Conservation (phyloP, 331 rosid species). For the Acacia concinna region DNA sequence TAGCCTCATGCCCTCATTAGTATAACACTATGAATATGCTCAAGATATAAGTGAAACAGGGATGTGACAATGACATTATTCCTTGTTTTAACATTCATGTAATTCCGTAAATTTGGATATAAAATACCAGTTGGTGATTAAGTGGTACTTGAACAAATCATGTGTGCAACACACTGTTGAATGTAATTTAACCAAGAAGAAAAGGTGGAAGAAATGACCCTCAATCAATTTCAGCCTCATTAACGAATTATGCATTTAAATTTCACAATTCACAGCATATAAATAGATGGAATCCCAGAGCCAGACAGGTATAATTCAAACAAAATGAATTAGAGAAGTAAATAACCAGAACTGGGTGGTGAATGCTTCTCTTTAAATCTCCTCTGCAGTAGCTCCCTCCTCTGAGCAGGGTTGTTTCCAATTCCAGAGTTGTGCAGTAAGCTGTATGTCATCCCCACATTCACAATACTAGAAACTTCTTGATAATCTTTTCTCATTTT, state of each 20-base stretch:
- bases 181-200: neutral
- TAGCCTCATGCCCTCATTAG: neutral
- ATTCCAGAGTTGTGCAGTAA: conserved; percentile 73
- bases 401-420: conserved; percentile 62
- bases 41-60: neutral
- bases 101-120: neutral
- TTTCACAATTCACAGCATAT: neutral
- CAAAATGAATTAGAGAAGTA: conserved; percentile 12
- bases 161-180: too few relatives aligned
- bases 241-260: conserved; percentile 9
- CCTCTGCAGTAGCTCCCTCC: conserved; percentile 73
- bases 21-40: neutral
- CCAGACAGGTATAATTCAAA: conserved; percentile 17
- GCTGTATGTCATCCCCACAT: conserved; percentile 89
- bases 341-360: conserved; percentile 61
- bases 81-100: neutral
- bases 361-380: conserved; percentile 78
- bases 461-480: conserved; percentile 78
- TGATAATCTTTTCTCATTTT: conserved; percentile 78
- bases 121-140: neutral
- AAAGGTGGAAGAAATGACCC: conserved; percentile 1
- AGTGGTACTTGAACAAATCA: neutral
- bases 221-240: conserved; percentile 27
- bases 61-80: neutral
- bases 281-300: conserved; percentile 9